Percentiles rank a stretch among this genome's conserved stretches.
Evolutionary conservation across 1,284 basidiomycete genomes (phyloP).

Genomic region (Ustilago cynodontis): DNA sequence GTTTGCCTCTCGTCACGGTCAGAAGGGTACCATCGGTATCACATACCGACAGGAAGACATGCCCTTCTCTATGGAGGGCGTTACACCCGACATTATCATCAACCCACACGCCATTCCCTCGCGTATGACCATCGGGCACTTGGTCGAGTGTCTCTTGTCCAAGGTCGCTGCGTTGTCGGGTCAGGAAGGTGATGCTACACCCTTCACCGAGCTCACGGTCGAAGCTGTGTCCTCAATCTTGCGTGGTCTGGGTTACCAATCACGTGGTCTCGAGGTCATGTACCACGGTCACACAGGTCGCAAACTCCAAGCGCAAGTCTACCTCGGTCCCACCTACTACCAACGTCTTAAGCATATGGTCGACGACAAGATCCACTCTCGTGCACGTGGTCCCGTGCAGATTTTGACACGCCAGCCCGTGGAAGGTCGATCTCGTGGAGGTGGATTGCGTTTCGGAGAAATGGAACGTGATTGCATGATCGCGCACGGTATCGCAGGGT

Average conservation of each 20-base stretch:
- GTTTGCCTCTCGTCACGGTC: constrained; percentile 98
- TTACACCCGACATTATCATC: constrained; percentile 96
- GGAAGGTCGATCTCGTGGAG: constrained; percentile 98
- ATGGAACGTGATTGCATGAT: constrained; percentile 99
- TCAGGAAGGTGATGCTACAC: constrained; percentile 97
- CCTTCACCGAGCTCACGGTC: constrained; percentile 97
- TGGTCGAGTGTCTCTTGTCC: constrained; percentile 96
- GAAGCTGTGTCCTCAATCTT: constrained; percentile 75
- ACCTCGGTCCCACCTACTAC: constrained; percentile 98
- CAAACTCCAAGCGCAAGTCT: constrained; percentile 97
- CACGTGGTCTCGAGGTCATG: constrained; percentile 94
- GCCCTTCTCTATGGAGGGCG: constrained; percentile 97
- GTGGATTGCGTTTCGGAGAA: constrained; percentile 99
- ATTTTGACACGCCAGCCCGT: constrained; percentile 98
- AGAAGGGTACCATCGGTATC: constrained; percentile 99
- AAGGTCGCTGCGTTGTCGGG: constrained; percentile 97
- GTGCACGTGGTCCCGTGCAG: constrained; percentile 95
- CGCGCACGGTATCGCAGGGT: constrained; percentile 97
- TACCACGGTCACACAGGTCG: constrained; percentile 98
- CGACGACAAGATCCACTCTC: constrained; percentile 99
- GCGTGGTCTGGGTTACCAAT: constrained; percentile 74
- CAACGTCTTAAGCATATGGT: constrained; percentile 99
- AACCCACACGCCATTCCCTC: constrained; percentile 99
- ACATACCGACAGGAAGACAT: constrained; percentile 99
- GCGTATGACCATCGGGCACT: constrained; percentile 99